Percentiles rank a stretch among this genome's conserved stretches.
Evolutionary conservation across 2,329 filamentous ascomycete species (phyloP).

Genomic region (Aspergillus neoniger): DNA sequence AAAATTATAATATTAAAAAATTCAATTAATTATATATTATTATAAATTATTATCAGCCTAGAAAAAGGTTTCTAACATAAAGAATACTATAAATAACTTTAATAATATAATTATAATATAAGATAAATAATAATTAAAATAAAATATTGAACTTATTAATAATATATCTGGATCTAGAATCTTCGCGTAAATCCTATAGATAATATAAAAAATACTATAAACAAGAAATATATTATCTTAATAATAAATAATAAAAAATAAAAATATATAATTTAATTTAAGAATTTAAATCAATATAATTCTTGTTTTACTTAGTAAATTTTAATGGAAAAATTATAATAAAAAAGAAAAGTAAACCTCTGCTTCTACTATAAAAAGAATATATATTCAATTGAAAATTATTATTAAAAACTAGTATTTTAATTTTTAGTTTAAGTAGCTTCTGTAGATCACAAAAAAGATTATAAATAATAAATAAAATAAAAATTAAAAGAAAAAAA

Average conservation of each 20-base stretch:
- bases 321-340: neutral
- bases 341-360: neutral
- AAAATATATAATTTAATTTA: neutral
- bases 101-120: too few species aligned
- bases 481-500: neutral
- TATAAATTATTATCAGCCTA: too few species aligned
- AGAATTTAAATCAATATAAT: neutral
- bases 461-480: neutral
- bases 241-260: too few species aligned
- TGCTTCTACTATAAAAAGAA: neutral
- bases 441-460: neutral
- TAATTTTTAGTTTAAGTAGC: neutral
- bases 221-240: too few species aligned
- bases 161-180: too few species aligned
- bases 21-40: neutral
- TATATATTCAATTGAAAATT: neutral
- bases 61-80: too few species aligned
- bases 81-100: too few species aligned
- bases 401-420: neutral
- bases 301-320: neutral
- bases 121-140: too few species aligned
- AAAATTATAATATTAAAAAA: neutral
- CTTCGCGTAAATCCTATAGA: too few species aligned
- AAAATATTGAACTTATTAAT: too few species aligned
- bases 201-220: too few species aligned